These are phyloP conservation scores for Cyclotella sp. DNA, from an alignment of 108 stramenopile genomes.

Conservation along the genomic window DNA sequence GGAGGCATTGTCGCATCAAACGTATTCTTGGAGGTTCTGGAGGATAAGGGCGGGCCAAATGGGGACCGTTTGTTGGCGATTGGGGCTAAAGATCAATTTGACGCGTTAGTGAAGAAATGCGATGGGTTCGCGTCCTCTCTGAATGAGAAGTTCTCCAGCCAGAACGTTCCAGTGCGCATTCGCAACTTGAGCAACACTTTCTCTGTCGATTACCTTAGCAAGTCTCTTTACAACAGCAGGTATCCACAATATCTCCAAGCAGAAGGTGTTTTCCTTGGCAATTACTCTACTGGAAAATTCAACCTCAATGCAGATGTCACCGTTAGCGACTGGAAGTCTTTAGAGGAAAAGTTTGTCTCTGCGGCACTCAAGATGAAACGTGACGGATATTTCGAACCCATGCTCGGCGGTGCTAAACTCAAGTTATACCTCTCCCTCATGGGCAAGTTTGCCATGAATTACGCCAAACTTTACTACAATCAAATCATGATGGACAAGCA, in stretches of 20 bases:
- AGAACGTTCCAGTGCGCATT: constrained; percentile 52
- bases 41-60: constrained; percentile 17
- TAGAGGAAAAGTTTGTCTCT: constrained; percentile 55
- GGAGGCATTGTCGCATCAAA: constrained; percentile 67
- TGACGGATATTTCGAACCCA: constrained; percentile 60
- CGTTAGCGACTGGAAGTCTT: constrained; percentile 30
- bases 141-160: constrained; percentile 31
- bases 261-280: constrained; percentile 61
- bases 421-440: constrained; percentile 29
- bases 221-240: constrained; percentile 57
- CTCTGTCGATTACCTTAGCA: constrained; percentile 53
- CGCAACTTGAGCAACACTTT: constrained; percentile 67
- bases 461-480: constrained; percentile 44
- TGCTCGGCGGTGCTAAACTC: constrained; percentile 17
- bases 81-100: constrained; percentile 36
- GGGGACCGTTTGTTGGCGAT: constrained; percentile 15
- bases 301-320: constrained; percentile 56
- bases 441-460: constrained; percentile 42
- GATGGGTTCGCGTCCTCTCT: constrained; percentile 44
- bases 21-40: constrained; percentile 54
- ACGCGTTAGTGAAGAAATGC: constrained; percentile 44
- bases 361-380: constrained; percentile 52
- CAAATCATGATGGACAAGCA: constrained; percentile 64
- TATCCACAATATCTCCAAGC: constrained; percentile 62
- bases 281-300: constrained; percentile 67